Conservation (phyloP, 2,329 filamentous ascomycete genomes). For the Sporothrix protearum region DNA sequence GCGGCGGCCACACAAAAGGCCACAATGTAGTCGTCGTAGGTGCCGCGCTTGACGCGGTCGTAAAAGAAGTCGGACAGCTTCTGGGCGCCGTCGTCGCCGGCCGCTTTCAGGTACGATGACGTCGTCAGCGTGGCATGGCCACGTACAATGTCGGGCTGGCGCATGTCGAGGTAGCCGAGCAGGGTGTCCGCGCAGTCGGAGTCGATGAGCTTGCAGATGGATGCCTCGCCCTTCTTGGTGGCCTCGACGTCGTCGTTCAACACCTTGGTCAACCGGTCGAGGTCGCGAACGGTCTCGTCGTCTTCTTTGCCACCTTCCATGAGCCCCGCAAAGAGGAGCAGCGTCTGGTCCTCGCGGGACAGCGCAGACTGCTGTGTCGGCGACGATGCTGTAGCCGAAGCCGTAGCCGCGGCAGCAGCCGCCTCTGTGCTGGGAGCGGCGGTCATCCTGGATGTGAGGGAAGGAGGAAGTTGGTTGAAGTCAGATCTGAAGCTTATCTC, state of each 20-base stretch:
- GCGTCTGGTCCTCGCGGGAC: conserved; percentile 58
- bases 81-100: conserved; percentile 65
- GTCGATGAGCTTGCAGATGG: conserved; percentile 63
- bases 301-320: conserved; percentile 90
- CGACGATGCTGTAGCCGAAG: not conserved
- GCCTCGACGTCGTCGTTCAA: conserved; percentile 52
- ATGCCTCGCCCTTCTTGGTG: conserved; percentile 44
- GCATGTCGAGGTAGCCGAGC: conserved; percentile 79
- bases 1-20: conserved; percentile 90
- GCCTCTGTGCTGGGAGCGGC: not conserved
- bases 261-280: conserved; percentile 58
- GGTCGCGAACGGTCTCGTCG: conserved; percentile 60
- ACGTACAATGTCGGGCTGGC: conserved; percentile 68
- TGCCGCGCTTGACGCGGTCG: conserved; percentile 65
- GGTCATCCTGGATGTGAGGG: conserved; percentile 20
- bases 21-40: conserved; percentile 82
- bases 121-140: conserved; percentile 78
- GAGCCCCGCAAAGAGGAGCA: conserved; percentile 77
- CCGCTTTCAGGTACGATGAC: conserved; percentile 77
- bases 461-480: not conserved
- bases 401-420: not conserved
- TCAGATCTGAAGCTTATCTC: not conserved
- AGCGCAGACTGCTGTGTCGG: conserved; percentile 3
- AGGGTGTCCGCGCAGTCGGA: conserved; percentile 78
- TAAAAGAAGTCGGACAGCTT: conserved; percentile 73